Evolutionary conservation across 495 filamentous ascomycete genomes (phyloP).

Genomic region (Daldinia caldariorum): DNA sequence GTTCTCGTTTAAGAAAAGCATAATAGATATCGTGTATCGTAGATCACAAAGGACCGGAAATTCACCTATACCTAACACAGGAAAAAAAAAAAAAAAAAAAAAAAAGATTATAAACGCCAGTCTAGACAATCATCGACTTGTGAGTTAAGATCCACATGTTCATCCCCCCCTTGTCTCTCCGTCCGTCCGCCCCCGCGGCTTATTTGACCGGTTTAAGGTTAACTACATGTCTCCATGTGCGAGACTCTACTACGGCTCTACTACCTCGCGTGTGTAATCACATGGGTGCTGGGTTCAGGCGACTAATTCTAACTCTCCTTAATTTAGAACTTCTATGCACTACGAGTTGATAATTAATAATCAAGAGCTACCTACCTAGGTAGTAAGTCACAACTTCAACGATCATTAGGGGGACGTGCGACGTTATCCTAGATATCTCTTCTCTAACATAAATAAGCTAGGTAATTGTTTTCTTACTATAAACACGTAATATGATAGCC

Average conservation of each 20-base stretch:
- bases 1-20: neutral
- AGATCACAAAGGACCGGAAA: neutral
- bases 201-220: conserved; percentile 5
- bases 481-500: no score
- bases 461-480: neutral
- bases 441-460: neutral
- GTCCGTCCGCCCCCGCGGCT: conserved; percentile 16
- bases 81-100: conserved; percentile 4
- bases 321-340: neutral
- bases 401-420: neutral
- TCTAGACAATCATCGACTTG: conserved; percentile 1
- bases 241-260: no score
- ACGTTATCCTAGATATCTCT: neutral
- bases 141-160: conserved; percentile 7
- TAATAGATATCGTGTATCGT: neutral
- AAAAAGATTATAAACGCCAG: conserved; percentile 1
- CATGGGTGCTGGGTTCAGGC: no score
- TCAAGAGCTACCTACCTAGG: no score
- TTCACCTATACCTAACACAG: neutral
- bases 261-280: no score
- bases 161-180: neutral
- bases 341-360: no score
- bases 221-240: neutral
- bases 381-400: neutral
- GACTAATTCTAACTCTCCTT: neutral